These are phyloP conservation scores for Euphorbia lathyris DNA, from an alignment of 345 rosid genomes.

Conservation along the genomic window DNA sequence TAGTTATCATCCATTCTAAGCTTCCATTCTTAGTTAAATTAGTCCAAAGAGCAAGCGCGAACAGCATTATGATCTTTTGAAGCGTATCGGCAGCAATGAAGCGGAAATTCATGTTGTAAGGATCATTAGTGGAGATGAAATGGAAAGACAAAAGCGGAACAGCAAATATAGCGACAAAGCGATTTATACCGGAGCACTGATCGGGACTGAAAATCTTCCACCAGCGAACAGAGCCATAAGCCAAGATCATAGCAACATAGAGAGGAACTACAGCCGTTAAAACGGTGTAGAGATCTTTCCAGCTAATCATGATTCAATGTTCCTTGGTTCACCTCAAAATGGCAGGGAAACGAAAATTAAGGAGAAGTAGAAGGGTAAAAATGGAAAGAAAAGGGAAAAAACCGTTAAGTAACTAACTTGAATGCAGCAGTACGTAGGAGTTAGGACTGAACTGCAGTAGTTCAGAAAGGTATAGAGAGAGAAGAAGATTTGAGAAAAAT, in stretches of 20 bases:
- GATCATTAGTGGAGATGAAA: conserved; percentile 22
- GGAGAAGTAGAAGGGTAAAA: neutral
- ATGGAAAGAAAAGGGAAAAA: conserved; percentile 3
- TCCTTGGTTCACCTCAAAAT: neutral
- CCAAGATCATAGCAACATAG: conserved; percentile 35
- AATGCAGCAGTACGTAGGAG: no score
- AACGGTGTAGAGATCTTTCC: conserved; percentile 27
- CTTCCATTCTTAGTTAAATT: conserved; percentile 12
- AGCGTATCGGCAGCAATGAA: conserved; percentile 41
- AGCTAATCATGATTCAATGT: conserved; percentile 12
- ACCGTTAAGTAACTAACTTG: conserved; percentile 21
- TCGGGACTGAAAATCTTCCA: conserved; percentile 36
- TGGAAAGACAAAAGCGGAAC: conserved; percentile 33
- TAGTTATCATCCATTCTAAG: conserved; percentile 30
- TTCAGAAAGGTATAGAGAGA: neutral
- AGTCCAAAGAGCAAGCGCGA: conserved; percentile 23
- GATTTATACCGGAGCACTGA: conserved; percentile 39
- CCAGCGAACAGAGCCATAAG: conserved; percentile 33
- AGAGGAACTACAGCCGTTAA: conserved; percentile 32
- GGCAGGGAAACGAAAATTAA: neutral
- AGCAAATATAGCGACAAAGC: conserved; percentile 34
- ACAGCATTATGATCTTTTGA: conserved; percentile 25
- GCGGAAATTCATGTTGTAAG: conserved; percentile 24
- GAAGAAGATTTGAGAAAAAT: neutral
- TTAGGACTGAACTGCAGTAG: neutral